These are phyloP conservation scores for Capsella rubella DNA, from an alignment of 441 rosid genomes.

Conservation along the genomic window DNA sequence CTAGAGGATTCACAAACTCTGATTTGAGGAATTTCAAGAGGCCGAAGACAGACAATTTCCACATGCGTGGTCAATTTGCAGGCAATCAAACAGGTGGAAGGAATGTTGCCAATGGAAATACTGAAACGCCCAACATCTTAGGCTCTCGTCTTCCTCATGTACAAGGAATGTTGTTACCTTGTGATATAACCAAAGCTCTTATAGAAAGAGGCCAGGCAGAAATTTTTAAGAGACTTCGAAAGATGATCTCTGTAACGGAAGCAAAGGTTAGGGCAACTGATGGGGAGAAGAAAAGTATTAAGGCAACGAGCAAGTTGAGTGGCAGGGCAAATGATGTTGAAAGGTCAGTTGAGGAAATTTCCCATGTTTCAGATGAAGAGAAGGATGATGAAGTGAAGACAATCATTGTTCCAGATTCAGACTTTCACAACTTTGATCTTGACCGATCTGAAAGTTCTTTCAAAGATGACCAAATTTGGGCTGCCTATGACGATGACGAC, in stretches of 20 bases:
- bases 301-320: constrained; percentile 41
- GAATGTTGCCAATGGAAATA: constrained; percentile 36
- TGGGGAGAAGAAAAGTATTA: constrained; percentile 47
- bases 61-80: constrained; percentile 31
- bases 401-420: constrained; percentile 89
- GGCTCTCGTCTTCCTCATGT: constrained; percentile 50
- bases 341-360: constrained; percentile 32
- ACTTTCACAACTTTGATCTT: constrained; percentile 88
- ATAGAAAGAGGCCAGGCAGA: constrained; percentile 54
- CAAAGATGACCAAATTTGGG: constrained; percentile 84
- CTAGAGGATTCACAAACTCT: constrained; percentile 16
- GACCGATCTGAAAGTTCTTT: constrained; percentile 78
- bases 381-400: constrained; percentile 38
- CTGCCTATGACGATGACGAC: constrained; percentile 87
- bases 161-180: constrained; percentile 56
- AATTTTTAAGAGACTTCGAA: constrained; percentile 56
- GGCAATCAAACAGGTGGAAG: constrained; percentile 34
- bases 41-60: constrained; percentile 49
- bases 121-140: constrained; percentile 48
- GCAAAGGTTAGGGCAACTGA: constrained; percentile 42
- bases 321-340: constrained; percentile 37
- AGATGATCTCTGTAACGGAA: constrained; percentile 47
- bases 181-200: constrained; percentile 63
- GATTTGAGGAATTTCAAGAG: constrained; percentile 41
- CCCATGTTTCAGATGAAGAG: constrained; percentile 38